Conservation (phyloP, 371 early-diverging fungal genomes). For the Mucor piriformis region DNA sequence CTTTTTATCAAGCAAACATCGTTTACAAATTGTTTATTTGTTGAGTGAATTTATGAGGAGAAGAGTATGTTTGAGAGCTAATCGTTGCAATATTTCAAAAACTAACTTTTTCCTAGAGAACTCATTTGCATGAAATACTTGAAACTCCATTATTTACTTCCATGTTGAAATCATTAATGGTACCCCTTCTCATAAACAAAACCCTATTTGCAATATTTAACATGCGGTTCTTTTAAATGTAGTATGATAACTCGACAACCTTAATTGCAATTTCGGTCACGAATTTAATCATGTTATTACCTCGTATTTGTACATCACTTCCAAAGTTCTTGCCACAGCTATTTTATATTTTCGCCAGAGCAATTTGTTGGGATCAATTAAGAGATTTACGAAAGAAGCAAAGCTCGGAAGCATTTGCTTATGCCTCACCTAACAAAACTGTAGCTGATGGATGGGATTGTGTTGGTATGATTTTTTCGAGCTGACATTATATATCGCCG, state of each 20-base stretch:
- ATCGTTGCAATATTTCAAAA: too few relatives aligned
- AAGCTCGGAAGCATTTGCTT: slow-evolving; percentile 18
- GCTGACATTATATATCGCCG: neutral
- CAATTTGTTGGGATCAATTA: slow-evolving; percentile 66
- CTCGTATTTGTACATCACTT: slow-evolving; percentile 64
- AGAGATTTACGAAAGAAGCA: slow-evolving; percentile 51
- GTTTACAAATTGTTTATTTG: slow-evolving; percentile 58
- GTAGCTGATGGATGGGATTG: slow-evolving; percentile 49
- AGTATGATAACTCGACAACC: slow-evolving; percentile 69
- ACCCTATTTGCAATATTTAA: too few relatives aligned
- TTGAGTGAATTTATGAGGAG: slow-evolving; percentile 60
- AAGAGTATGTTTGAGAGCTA: slow-evolving; percentile 39
- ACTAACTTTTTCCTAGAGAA: slow-evolving; percentile 37
- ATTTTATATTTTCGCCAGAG: slow-evolving; percentile 63
- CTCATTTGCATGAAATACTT: slow-evolving; percentile 64
- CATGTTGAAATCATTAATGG: slow-evolving; percentile 63
- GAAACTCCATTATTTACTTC: slow-evolving; percentile 61
- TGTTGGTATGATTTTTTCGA: slow-evolving; percentile 47
- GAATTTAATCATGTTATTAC: slow-evolving; percentile 67
- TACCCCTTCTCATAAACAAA: too few relatives aligned
- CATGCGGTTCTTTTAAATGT: too few relatives aligned
- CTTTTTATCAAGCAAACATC: slow-evolving; percentile 57
- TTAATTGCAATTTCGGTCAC: slow-evolving; percentile 65
- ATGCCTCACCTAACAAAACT: slow-evolving; percentile 17
- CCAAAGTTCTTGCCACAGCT: slow-evolving; percentile 60